phyloP scores from a whole-genome alignment of 495 filamentous ascomycete genomes.

The Penicillium paxilli region DNA sequence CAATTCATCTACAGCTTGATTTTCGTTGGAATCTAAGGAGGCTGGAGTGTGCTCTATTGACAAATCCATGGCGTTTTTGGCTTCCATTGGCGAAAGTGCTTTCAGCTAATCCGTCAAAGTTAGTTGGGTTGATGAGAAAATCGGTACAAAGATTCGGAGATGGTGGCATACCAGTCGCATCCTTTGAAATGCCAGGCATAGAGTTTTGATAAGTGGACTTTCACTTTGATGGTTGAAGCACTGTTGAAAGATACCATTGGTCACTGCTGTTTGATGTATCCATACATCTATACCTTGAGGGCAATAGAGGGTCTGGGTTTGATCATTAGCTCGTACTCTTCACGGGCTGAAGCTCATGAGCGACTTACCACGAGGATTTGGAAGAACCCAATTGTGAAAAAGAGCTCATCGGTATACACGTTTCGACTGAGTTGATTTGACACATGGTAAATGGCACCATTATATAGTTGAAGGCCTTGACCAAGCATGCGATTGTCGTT shows the following conservation, averaged over 20 bases:
- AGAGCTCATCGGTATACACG: slow-evolving; percentile 5
- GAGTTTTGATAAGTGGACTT: neutral
- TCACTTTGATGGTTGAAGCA: neutral
- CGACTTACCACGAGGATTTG: slow-evolving; percentile 6
- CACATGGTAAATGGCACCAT: slow-evolving; percentile 7
- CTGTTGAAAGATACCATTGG: slow-evolving; percentile 2
- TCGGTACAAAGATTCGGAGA: neutral
- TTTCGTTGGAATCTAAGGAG: neutral
- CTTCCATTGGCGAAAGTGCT: slow-evolving; percentile 2
- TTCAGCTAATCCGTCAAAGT: neutral
- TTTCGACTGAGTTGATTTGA: slow-evolving; percentile 6
- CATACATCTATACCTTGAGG: slow-evolving; percentile 1
- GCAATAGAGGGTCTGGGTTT: slow-evolving; percentile 1
- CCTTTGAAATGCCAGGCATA: slow-evolving; percentile 3
- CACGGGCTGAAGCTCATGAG: no score
- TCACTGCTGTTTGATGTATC: slow-evolving; percentile 3
- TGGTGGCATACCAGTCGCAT: slow-evolving; percentile 2
- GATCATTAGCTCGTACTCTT: neutral
- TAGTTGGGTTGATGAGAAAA: neutral
- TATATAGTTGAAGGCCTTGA: slow-evolving; percentile 13
- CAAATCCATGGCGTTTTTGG: neutral
- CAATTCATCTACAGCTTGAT: neutral
- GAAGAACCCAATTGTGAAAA: slow-evolving; percentile 10
- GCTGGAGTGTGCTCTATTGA: neutral
- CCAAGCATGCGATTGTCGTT: slow-evolving; percentile 3